Evolutionary conservation across 148 eudicot genomes (phyloP).

Genomic region (Fagopyrum esculentum): DNA sequence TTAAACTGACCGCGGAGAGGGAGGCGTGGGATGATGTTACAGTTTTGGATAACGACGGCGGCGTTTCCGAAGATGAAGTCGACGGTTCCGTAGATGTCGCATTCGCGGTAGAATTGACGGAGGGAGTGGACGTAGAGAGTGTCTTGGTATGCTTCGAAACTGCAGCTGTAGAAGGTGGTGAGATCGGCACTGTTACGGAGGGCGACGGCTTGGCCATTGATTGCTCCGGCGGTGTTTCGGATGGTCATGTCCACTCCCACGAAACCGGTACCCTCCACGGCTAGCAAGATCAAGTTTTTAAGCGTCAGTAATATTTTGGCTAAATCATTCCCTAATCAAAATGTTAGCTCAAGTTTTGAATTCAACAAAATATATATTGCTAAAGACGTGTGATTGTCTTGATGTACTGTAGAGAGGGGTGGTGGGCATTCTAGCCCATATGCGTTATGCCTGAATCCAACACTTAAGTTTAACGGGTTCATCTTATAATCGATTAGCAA

Average conservation of each 20-base stretch:
- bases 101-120: constrained; percentile 68
- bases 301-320: no score
- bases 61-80: constrained; percentile 91
- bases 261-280: constrained; percentile 50
- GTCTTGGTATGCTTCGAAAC: constrained; percentile 86
- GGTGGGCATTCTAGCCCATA: no score
- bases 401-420: no score
- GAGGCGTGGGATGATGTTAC: constrained; percentile 55
- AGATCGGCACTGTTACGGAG: constrained; percentile 68
- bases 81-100: constrained; percentile 74
- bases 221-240: constrained; percentile 73
- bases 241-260: constrained; percentile 56
- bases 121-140: constrained; percentile 73
- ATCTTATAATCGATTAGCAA: no score
- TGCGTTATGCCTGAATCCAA: no score
- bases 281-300: constrained; percentile 20
- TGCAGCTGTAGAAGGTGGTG: constrained; percentile 63
- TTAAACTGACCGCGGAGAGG: constrained; percentile 58
- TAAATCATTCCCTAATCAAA: no score
- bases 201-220: constrained; percentile 75
- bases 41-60: constrained; percentile 53
- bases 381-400: no score
- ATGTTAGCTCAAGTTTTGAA: neutral
- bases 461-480: no score
- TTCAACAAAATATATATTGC: no score